phyloP scores from a whole-genome alignment of 768 basidiomycete genomes.

The Mycena rebaudengoi region DNA sequence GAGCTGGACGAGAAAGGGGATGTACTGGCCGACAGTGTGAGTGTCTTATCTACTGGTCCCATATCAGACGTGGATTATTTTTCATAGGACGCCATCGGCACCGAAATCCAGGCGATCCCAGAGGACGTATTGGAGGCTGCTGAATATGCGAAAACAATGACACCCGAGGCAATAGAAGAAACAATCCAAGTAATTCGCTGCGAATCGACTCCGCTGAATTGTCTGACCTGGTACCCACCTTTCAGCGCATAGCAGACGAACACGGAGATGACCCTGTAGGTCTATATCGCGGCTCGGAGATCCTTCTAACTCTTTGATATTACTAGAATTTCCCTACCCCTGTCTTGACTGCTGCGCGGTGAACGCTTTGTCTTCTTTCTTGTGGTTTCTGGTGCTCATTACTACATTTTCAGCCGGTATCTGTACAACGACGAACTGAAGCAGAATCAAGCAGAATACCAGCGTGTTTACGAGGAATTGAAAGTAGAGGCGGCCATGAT shows the following conservation, averaged over 20 bases:
- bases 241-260: conserved; percentile 27
- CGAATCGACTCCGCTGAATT: no score
- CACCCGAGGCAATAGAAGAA: conserved; percentile 18
- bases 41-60: background rate
- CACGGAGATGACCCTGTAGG: conserved; percentile 18
- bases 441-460: conserved; percentile 22
- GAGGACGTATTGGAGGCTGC: conserved; percentile 19
- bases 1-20: conserved; percentile 1
- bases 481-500: conserved; percentile 40
- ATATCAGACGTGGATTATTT: background rate
- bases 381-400: background rate
- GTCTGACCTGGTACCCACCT: no score
- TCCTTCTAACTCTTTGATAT: background rate
- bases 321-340: conserved; percentile 16
- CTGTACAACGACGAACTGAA: conserved; percentile 16
- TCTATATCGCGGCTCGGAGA: background rate
- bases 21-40: background rate
- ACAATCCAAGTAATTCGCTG: conserved; percentile 17
- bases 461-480: conserved; percentile 29
- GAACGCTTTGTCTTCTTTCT: background rate
- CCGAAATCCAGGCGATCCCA: conserved; percentile 9
- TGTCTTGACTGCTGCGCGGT: conserved; percentile 6
- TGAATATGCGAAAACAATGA: conserved; percentile 9
- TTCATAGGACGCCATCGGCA: background rate
- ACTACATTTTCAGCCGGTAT: conserved; percentile 12